phyloP scores from a whole-genome alignment of 2,329 filamentous ascomycete genomes.

The Xylariaceae sp. region DNA sequence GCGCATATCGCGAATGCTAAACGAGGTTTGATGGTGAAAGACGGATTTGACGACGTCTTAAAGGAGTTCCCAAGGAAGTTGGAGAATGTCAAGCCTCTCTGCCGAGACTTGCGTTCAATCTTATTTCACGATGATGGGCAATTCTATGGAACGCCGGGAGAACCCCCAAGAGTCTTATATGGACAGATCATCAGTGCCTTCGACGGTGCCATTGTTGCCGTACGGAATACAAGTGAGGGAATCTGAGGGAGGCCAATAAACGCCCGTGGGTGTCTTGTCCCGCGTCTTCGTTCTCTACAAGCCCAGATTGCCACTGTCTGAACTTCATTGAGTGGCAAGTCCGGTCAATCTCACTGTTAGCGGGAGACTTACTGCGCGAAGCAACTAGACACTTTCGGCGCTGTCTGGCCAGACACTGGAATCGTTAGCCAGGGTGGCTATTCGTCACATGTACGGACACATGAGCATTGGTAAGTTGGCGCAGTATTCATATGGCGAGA shows the following conservation, averaged over 20 bases:
- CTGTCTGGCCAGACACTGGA: conserved; percentile 52
- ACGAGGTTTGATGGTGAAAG: not conserved
- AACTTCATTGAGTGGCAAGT: not conserved
- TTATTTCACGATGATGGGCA: not conserved
- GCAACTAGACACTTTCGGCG: conserved; percentile 56
- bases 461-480: conserved; percentile 61
- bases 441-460: conserved; percentile 61
- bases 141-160: not conserved
- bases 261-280: no score
- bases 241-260: not conserved
- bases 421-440: conserved; percentile 60
- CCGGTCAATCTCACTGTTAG: not conserved
- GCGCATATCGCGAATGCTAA: not conserved
- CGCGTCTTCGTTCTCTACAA: not conserved
- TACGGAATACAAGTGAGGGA: not conserved
- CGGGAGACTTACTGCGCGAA: conserved; percentile 61
- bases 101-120: not conserved
- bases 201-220: not conserved
- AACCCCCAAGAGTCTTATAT: not conserved
- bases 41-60: not conserved
- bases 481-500: not conserved
- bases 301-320: not conserved
- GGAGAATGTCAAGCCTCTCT: not conserved
- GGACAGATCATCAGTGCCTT: not conserved
- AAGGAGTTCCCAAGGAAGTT: conserved; percentile 1